Percentiles rank a stretch among this genome's conserved stretches.
phyloP scores from a whole-genome alignment of 441 rosid species.

The Eutrema salsugineum region DNA sequence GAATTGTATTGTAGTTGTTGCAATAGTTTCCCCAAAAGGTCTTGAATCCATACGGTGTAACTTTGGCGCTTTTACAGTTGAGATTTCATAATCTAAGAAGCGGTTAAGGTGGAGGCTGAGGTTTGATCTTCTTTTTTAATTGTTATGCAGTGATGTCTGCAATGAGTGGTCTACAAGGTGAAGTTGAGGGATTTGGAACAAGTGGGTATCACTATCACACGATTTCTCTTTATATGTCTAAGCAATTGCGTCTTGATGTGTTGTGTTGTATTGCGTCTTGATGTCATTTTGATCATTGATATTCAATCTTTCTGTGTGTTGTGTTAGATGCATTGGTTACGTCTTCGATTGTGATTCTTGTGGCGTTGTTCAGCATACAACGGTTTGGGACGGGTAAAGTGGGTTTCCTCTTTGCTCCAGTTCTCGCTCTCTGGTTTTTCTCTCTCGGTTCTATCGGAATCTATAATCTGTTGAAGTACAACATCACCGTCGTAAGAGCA shows the following conservation, averaged over 20 bases:
- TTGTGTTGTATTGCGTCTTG: slow-evolving; percentile 10
- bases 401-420: slow-evolving; percentile 84
- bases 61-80: neutral
- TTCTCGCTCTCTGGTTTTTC: slow-evolving; percentile 89
- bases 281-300: slow-evolving; percentile 3
- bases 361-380: slow-evolving; percentile 86
- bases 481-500: slow-evolving; percentile 71
- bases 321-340: slow-evolving; percentile 67
- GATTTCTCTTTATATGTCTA: neutral
- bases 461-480: slow-evolving; percentile 63
- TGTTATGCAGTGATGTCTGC: slow-evolving; percentile 91
- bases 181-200: slow-evolving; percentile 72
- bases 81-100: neutral
- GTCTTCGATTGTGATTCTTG: slow-evolving; percentile 61
- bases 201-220: slow-evolving; percentile 43
- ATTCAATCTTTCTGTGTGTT: neutral
- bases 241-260: neutral
- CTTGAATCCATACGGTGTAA: neutral
- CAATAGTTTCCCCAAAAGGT: neutral
- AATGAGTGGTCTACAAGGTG: slow-evolving; percentile 85
- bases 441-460: slow-evolving; percentile 80
- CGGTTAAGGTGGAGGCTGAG: neutral
- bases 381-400: slow-evolving; percentile 90
- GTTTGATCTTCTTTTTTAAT: slow-evolving; percentile 7
- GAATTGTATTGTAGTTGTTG: neutral